Evolutionary conservation across 768 basidiomycete species (phyloP), one percentile per base, ranked within the genome.

Genomic region (Mycena floridula): DNA sequence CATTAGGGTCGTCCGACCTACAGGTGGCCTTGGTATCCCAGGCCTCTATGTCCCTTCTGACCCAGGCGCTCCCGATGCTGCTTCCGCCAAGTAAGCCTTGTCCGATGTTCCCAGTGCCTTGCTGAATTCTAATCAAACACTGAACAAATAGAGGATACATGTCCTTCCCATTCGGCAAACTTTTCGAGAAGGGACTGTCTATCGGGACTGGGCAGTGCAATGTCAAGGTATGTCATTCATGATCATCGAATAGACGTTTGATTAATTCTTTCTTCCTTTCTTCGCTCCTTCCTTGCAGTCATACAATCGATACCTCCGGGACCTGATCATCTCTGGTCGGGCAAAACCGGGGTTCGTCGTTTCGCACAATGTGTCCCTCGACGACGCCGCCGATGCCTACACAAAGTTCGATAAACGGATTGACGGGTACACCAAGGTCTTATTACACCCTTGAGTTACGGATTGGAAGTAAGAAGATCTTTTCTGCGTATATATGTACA

Each of bases 181-280:
- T 77, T 7, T 79, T 79, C 54, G 76, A 77, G 61, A 79, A 77
- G 49, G 76, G 75, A 0, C 56, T 79, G n/a, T 64, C 64, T 3
- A 41, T 79, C 22, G 76, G 73, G 6, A 77, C 76, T 7, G 75
- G 76, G 1, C 74, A 77, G 59, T 77, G 74, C 57, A 77, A 77
- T 46, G 74, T 74, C 49, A 76, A 77, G 67, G 73, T 72, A 20
- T 25, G 59, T 36, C 4, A 8, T 7, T 25, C 27, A 35, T 7
- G n/a, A n/a, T n/a, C 18, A 7, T 7, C 13, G 32, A 35, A 35
- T 7, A n/a, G n/a, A n/a, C n/a, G n/a, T n/a, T n/a, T n/a, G n/a
- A n/a, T n/a, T n/a, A n/a, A n/a, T n/a, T n/a, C n/a, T n/a, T n/a
- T n/a, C 3, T 35, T 35, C 32, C 32, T 18, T 13, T 9, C 18